A percentile compares a stretch with the other conserved stretches of the same genome.
Evolutionary conservation across 306 rosid genomes (phyloP).

Genomic region (Vigna trinervia): DNA sequence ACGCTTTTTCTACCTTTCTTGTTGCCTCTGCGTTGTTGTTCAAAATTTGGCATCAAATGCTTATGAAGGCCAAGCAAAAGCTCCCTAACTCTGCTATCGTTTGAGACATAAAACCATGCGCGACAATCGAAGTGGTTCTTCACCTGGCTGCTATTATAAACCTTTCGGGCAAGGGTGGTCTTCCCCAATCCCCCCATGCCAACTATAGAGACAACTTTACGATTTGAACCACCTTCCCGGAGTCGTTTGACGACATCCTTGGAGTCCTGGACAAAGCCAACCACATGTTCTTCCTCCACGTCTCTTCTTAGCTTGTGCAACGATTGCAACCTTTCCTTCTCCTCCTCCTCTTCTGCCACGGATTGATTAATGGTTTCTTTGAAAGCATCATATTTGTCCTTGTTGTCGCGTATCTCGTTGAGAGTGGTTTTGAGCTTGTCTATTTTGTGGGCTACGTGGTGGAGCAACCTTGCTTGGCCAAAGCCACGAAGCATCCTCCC

Average conservation of each 20-base stretch:
- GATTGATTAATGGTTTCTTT: not conserved
- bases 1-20: not conserved
- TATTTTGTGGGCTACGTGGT: not conserved
- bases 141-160: not conserved
- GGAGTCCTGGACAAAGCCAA: not conserved
- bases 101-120: slow-evolving; percentile 16
- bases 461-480: slow-evolving; percentile 1
- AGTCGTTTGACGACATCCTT: not conserved
- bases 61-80: not conserved
- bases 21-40: not conserved
- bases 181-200: slow-evolving; percentile 40
- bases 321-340: not conserved
- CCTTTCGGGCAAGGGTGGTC: slow-evolving; percentile 36
- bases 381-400: not conserved
- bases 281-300: slow-evolving; percentile 26
- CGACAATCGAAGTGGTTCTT: not conserved
- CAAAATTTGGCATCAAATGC: not conserved
- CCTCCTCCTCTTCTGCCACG: not conserved
- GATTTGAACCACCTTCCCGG: not conserved
- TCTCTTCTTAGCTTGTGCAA: not conserved
- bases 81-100: not conserved
- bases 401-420: slow-evolving; percentile 15
- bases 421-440: not conserved
- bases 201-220: not conserved
- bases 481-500: not conserved